Conservation (phyloP, 768 basidiomycete genomes). For the Termitomyces sp. region DNA sequence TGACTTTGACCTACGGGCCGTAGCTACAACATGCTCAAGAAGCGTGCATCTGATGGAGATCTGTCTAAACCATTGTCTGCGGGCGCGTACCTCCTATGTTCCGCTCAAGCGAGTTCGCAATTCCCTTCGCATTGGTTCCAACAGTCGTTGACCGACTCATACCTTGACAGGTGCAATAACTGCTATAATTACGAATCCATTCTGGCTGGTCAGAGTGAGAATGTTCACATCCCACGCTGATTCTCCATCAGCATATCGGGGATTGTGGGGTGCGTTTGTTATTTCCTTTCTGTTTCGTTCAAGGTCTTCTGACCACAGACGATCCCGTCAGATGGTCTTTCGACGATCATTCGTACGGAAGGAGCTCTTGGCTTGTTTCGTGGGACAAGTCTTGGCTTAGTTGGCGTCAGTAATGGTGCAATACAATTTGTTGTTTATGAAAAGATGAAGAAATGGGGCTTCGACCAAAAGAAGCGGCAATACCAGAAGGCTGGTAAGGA, state of each 20-base stretch:
- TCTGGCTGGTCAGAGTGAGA: constrained; percentile 96
- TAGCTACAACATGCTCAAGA: constrained; percentile 94
- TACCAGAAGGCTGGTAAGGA: constrained; percentile 53
- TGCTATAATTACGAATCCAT: constrained; percentile 91
- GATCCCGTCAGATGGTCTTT: constrained; percentile 49
- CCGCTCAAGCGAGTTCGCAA: constrained; percentile 93
- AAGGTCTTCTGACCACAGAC: neutral
- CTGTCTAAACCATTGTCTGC: constrained; percentile 65
- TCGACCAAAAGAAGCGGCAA: constrained; percentile 66
- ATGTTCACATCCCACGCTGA: constrained; percentile 82
- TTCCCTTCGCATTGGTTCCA: constrained; percentile 11
- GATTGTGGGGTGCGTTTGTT: constrained; percentile 60
- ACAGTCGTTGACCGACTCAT: constrained; percentile 10
- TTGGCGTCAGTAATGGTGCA: constrained; percentile 93
- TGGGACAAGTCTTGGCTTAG: constrained; percentile 81
- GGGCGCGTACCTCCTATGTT: constrained; percentile 77
- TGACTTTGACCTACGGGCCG: neutral
- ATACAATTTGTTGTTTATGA: constrained; percentile 97
- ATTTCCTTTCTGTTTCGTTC: neutral
- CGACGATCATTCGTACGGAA: constrained; percentile 63
- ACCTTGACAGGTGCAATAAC: constrained; percentile 74
- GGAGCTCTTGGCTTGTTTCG: constrained; percentile 79
- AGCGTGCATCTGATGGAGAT: constrained; percentile 63
- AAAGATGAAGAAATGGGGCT: constrained; percentile 88
- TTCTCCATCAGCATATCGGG: constrained; percentile 70